These are phyloP conservation scores for Chalara sp. DNA, from an alignment of 2,329 filamentous ascomycete genomes.

Conservation along the genomic window DNA sequence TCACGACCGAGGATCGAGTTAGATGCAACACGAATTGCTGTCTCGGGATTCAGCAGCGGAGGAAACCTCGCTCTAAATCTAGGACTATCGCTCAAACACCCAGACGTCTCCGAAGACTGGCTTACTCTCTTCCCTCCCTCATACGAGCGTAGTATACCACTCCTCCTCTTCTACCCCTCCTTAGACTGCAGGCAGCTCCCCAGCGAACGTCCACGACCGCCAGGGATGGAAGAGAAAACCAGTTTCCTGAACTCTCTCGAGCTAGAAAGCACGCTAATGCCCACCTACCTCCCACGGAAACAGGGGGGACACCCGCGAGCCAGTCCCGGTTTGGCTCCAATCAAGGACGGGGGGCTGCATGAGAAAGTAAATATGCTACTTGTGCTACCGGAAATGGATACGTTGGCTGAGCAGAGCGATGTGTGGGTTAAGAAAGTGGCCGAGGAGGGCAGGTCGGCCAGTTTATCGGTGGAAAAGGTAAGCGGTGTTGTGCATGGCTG, in stretches of 20 bases:
- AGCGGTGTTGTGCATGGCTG: neutral
- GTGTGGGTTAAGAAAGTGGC: neutral
- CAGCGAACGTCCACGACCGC: neutral
- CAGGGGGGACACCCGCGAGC: neutral
- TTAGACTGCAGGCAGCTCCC: neutral
- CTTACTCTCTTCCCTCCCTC: neutral
- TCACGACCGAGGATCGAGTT: neutral
- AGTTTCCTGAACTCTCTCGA: neutral
- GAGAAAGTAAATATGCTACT: neutral
- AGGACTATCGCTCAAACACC: neutral
- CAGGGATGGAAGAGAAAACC: neutral
- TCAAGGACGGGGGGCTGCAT: neutral
- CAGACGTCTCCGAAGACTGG: neutral
- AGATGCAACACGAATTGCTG: neutral
- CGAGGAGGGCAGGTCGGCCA: neutral
- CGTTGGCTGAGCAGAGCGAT: neutral
- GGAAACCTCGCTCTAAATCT: slow-evolving; percentile 1
- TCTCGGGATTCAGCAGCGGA: slow-evolving; percentile 1
- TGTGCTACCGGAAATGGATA: neutral
- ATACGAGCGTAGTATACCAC: neutral
- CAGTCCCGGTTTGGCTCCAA: neutral
- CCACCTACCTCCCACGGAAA: neutral
- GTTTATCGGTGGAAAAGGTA: neutral
- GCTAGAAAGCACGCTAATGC: neutral
- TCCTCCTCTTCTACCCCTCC: neutral